phyloP scores from a whole-genome alignment of 192 early-diverging fungal species.

The Entomortierella parvispora region DNA sequence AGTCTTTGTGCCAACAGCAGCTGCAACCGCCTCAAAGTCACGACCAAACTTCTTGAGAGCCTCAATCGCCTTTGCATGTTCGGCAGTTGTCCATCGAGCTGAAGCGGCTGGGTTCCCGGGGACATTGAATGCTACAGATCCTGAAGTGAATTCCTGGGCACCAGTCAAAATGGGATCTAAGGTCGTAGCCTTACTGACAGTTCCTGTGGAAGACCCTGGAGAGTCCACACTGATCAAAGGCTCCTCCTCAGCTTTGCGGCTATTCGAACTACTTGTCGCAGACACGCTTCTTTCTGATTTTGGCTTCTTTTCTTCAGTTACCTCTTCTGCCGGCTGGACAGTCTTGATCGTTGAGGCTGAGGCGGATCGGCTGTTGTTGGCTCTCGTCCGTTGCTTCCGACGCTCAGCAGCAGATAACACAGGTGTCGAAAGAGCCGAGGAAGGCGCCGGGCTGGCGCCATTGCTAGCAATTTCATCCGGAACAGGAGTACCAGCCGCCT shows the following conservation, averaged over 20 bases:
- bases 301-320: slow-evolving; percentile 21
- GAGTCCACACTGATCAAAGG: slow-evolving; percentile 1
- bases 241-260: neutral
- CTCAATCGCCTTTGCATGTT: slow-evolving; percentile 35
- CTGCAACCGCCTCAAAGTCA: slow-evolving; percentile 78
- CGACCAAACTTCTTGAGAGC: slow-evolving; percentile 68
- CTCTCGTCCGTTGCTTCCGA: slow-evolving; percentile 25
- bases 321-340: neutral
- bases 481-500: slow-evolving; percentile 22
- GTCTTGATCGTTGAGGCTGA: slow-evolving; percentile 9
- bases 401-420: slow-evolving; percentile 14
- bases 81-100: slow-evolving; percentile 36
- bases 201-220: neutral
- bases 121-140: neutral
- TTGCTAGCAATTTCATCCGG: slow-evolving; percentile 38
- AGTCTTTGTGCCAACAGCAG: slow-evolving; percentile 79
- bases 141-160: neutral
- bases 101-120: slow-evolving; percentile 8
- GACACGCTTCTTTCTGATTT: slow-evolving; percentile 16
- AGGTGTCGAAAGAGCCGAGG: slow-evolving; percentile 33
- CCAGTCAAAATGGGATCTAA: neutral
- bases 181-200: neutral
- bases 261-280: neutral
- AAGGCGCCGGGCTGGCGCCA: slow-evolving; percentile 33
- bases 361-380: slow-evolving; percentile 14